Percentiles rank a stretch among this genome's conserved stretches.
These are phyloP conservation scores for Halophytophthora batemanensis DNA, from an alignment of 352 stramenopile species.

Conservation along the genomic window DNA sequence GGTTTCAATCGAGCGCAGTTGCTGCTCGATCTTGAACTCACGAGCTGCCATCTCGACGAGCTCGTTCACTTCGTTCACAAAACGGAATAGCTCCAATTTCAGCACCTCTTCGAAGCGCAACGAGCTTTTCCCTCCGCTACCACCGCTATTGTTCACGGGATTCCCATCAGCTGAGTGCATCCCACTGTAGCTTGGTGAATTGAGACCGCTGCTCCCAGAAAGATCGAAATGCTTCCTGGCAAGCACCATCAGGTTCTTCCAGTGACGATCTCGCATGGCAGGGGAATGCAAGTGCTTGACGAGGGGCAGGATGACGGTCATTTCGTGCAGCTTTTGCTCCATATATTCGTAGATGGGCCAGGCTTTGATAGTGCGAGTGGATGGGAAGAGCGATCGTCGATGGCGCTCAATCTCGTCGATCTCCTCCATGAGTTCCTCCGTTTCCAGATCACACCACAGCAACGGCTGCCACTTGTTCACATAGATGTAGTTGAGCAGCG, in stretches of 20 bases:
- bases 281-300: constrained; percentile 88
- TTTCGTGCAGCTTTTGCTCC: constrained; percentile 89
- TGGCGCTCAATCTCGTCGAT: constrained; percentile 78
- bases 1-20: constrained; percentile 90
- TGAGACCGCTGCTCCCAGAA: constrained; percentile 11
- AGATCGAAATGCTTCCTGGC: constrained; percentile 88
- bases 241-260: constrained; percentile 85
- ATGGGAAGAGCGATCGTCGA: constrained; percentile 56
- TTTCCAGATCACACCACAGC: constrained; percentile 89
- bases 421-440: constrained; percentile 85
- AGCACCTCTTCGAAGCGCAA: constrained; percentile 92
- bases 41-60: constrained; percentile 93
- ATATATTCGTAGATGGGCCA: constrained; percentile 93
- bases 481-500: constrained; percentile 75
- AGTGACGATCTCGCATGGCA: constrained; percentile 87
- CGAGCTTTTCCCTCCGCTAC: constrained; percentile 17
- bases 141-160: constrained; percentile 2
- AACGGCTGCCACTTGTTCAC: constrained; percentile 81
- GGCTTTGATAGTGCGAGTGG: constrained; percentile 72
- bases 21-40: constrained; percentile 98
- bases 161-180: constrained; percentile 8
- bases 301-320: constrained; percentile 89
- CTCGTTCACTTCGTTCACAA: constrained; percentile 93
- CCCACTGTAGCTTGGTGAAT: constrained; percentile 12
- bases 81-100: constrained; percentile 88